Percentiles rank a stretch among this genome's conserved stretches.
phyloP scores from a whole-genome alignment of 2,329 filamentous ascomycete species.

The Thelonectria olida region DNA sequence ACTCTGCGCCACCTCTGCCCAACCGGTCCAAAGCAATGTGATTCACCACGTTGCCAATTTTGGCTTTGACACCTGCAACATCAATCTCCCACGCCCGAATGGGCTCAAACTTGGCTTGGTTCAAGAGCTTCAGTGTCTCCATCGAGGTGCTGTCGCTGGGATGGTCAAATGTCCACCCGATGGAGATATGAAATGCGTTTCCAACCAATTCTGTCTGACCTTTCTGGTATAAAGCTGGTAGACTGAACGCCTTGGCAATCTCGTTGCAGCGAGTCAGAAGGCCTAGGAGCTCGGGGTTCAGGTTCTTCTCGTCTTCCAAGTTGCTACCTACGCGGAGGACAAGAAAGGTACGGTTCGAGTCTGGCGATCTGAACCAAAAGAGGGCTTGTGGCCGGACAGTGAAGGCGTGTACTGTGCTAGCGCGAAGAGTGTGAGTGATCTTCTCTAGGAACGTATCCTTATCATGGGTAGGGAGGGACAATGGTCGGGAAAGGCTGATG shows the following conservation, averaged over 20 bases:
- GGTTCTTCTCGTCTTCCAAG: slow-evolving; percentile 38
- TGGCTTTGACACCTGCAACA: slow-evolving; percentile 73
- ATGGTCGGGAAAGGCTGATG: slow-evolving; percentile 86
- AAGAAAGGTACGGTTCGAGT: slow-evolving; percentile 82
- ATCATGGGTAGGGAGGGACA: slow-evolving; percentile 77
- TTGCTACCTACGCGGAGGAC: slow-evolving; percentile 70
- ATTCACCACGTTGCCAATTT: slow-evolving; percentile 77
- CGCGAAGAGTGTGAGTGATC: slow-evolving; percentile 55
- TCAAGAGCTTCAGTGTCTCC: slow-evolving; percentile 38
- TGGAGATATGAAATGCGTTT: slow-evolving; percentile 82
- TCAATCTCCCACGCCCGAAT: slow-evolving; percentile 57
- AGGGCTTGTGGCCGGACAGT: slow-evolving; percentile 50
- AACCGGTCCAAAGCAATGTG: slow-evolving; percentile 51
- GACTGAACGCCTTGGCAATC: slow-evolving; percentile 74
- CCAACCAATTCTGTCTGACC: slow-evolving; percentile 35
- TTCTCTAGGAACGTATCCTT: slow-evolving; percentile 73
- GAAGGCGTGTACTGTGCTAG: slow-evolving; percentile 44
- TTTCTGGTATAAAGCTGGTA: slow-evolving; percentile 75
- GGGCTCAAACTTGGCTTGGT: slow-evolving; percentile 33
- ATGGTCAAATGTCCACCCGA: slow-evolving; percentile 80
- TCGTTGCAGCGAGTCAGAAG: slow-evolving; percentile 76
- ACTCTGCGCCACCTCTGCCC: slow-evolving; percentile 1
- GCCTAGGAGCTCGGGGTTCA: slow-evolving; percentile 63
- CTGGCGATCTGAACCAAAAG: slow-evolving; percentile 62
- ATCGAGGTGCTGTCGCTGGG: slow-evolving; percentile 54